Conservation (phyloP, 805 yeast species). For the Ogataea nitratoaversa region DNA sequence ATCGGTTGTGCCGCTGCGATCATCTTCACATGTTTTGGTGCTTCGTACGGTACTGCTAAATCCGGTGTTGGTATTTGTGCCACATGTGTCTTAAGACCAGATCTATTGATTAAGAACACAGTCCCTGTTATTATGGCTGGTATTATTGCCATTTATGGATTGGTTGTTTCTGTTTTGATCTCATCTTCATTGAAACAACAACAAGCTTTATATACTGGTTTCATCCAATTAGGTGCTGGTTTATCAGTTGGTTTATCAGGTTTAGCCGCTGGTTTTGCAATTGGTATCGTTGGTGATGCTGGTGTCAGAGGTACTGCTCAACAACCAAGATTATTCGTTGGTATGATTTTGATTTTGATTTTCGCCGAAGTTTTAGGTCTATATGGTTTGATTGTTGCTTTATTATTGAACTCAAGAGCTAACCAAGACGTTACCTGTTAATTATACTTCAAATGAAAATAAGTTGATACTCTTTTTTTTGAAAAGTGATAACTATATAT, state of each 20-base stretch:
- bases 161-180: slow-evolving; percentile 92
- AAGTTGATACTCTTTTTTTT: too few relatives aligned
- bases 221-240: slow-evolving; percentile 98
- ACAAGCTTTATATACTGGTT: slow-evolving; percentile 94
- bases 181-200: slow-evolving; percentile 84
- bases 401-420: slow-evolving; percentile 96
- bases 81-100: slow-evolving; percentile 96
- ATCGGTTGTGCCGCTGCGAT: slow-evolving; percentile 99
- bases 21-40: slow-evolving; percentile 98
- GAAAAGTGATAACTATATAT: too few relatives aligned
- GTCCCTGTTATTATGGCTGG: slow-evolving; percentile 99
- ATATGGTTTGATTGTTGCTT: slow-evolving; percentile 95
- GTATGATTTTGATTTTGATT: slow-evolving; percentile 97
- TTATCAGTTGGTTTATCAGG: slow-evolving; percentile 95
- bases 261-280: slow-evolving; percentile 97
- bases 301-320: slow-evolving; percentile 99
- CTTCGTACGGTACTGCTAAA: slow-evolving; percentile 98
- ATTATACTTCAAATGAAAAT: too few relatives aligned
- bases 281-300: slow-evolving; percentile 99
- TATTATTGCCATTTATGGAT: slow-evolving; percentile 97
- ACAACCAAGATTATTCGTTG: slow-evolving; percentile 97
- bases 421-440: slow-evolving; percentile 85
- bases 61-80: slow-evolving; percentile 99
- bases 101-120: slow-evolving; percentile 84
- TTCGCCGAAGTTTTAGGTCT: slow-evolving; percentile 98